A percentile compares a stretch with the other conserved stretches of the same genome.
Evolutionary conservation across 345 rosid species (phyloP).

Genomic region (Populus pruinosa): DNA sequence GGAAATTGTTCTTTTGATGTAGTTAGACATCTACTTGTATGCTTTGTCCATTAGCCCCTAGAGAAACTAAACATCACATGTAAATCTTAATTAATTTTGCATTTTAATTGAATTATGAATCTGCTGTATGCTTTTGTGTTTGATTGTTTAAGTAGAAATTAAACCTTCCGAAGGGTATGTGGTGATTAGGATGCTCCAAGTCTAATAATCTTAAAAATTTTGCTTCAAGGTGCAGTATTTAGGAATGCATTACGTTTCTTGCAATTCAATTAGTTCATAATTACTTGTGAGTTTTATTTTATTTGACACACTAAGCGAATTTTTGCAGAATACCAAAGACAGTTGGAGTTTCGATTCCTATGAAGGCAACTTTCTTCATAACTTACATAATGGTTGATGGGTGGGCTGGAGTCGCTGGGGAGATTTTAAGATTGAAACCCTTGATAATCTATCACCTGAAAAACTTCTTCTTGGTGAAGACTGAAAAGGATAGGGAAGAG

Average conservation of each 20-base stretch:
- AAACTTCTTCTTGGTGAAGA: slow-evolving; percentile 78
- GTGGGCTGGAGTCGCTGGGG: slow-evolving; percentile 98
- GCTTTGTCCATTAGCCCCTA: background rate
- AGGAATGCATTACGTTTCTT: background rate
- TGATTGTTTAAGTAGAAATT: background rate
- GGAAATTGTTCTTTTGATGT: background rate
- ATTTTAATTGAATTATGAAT: background rate
- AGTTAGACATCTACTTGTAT: too few relatives aligned
- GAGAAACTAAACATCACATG: background rate
- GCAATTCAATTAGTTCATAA: background rate
- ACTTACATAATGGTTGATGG: slow-evolving; percentile 96
- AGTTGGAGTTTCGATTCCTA: slow-evolving; percentile 82
- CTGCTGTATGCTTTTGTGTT: background rate
- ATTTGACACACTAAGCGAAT: background rate
- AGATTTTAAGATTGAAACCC: slow-evolving; percentile 77
- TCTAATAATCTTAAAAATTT: background rate
- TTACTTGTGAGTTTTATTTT: background rate
- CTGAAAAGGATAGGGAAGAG: slow-evolving; percentile 87
- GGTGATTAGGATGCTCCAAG: background rate
- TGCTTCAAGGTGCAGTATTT: background rate
- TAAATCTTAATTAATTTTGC: background rate
- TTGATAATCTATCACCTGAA: slow-evolving; percentile 78
- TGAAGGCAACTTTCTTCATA: slow-evolving; percentile 96
- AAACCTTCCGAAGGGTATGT: background rate
- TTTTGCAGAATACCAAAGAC: slow-evolving; percentile 79